Evolutionary conservation across 2,329 filamentous ascomycete genomes (phyloP), one percentile per base, ranked within the genome.

Genomic region (Diaporthe batatas): DNA sequence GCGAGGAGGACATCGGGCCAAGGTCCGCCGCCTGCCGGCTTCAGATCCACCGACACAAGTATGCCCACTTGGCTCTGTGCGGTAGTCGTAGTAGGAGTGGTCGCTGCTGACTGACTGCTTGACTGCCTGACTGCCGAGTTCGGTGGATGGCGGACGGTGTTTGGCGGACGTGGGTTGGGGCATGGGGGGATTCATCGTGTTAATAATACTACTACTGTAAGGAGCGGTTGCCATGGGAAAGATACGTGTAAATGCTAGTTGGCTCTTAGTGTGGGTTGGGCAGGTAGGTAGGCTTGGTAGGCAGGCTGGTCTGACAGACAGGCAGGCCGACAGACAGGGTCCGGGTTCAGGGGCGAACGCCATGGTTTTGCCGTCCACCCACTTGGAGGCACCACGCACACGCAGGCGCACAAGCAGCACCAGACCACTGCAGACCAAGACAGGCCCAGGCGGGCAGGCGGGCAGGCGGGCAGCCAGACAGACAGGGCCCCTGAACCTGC

Each of bases 271-370:
- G 51, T 53, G 5, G 44, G 44, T 23, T 58, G 34, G 55, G 34
- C n/a, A 39, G 34, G 7, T 34, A 25, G 29, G 10, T 2, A 16
- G 29, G 21, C 36, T 16, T 3, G 39, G 39, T 16, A 3, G 39
- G 49, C 29, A 29, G 39, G 16, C 39, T 14, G 44, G 57, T 44
- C 57, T 62, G 57, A 34, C 34, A 34, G 36, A 42, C 32, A 39
- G 44, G 32, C 8, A 32, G 49, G 39, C 18, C 65, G 54, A 68
- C 42, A 51, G 44, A 57, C 72, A 73, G 68, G 72, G 72, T 71
- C 67, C 68, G 71, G 72, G 72, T 67, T 67, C 62, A 67, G 62
- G 62, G 62, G 62, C 47, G 62, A 67, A 53, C 62, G 62, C 44
- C 62, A 67, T 67, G 21, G 47, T 67, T 67, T 67, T 67, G 62